Conservation (phyloP, 495 filamentous ascomycete species). For the Daldinia bambusicola region DNA sequence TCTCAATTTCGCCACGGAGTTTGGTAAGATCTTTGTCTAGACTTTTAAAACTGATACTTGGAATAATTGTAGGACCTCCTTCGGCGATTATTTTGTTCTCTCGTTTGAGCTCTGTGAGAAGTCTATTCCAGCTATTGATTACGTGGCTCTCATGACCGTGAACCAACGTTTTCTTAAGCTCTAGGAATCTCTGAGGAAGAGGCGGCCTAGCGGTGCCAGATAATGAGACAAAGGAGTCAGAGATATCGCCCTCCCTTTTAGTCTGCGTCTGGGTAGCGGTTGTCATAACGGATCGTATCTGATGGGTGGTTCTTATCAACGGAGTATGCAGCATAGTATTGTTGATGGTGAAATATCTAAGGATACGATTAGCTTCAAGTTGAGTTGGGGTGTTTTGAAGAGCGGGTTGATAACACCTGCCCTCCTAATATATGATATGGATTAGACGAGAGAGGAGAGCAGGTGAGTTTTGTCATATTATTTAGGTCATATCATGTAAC, state of each 20-base stretch:
- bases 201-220: conserved; percentile 71
- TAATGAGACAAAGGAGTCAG: conserved; percentile 82
- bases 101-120: conserved; percentile 65
- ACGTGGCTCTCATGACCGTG: conserved; percentile 70
- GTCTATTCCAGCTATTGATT: conserved; percentile 72
- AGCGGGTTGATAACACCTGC: not conserved
- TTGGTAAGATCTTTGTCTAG: conserved; percentile 60
- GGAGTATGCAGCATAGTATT: conserved; percentile 13
- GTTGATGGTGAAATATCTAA: not conserved
- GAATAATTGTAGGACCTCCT: conserved; percentile 60
- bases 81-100: conserved; percentile 63
- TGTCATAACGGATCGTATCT: conserved; percentile 28
- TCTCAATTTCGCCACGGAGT: conserved; percentile 61
- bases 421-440: not conserved
- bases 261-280: conserved; percentile 20
- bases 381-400: not conserved
- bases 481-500: not conserved
- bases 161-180: conserved; percentile 76
- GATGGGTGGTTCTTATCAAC: conserved; percentile 4
- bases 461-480: not conserved
- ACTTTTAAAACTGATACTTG: conserved; percentile 67
- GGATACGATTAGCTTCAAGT: not conserved
- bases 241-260: conserved; percentile 76
- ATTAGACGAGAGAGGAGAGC: not conserved
- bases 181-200: conserved; percentile 75